Percentiles rank a stretch among this genome's conserved stretches.
Evolutionary conservation across 345 rosid genomes (phyloP).

Genomic region (Citrus trifoliata): DNA sequence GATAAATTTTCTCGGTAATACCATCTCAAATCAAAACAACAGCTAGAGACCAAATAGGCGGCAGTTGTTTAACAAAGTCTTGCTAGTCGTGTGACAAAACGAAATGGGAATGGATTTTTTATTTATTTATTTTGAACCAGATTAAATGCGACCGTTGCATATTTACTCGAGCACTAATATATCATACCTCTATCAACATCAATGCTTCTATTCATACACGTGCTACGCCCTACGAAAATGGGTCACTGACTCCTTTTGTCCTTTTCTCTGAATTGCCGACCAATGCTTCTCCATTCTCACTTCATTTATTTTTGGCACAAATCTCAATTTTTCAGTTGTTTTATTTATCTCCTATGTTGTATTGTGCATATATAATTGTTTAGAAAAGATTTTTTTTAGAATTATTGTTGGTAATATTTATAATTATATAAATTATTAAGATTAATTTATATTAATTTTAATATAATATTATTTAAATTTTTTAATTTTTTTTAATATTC

Average conservation of each 20-base stretch:
- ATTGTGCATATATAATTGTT: too few relatives aligned
- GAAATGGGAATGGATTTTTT: neutral
- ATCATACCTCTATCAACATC: neutral
- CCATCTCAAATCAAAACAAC: neutral
- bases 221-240: neutral
- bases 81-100: neutral
- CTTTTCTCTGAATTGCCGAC: neutral
- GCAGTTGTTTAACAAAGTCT: neutral
- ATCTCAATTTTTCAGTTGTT: neutral
- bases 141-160: neutral
- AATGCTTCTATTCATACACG: neutral
- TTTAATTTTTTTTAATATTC: too few relatives aligned
- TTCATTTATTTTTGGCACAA: neutral
- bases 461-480: fast-evolving
- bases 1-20: neutral
- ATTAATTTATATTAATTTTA: too few relatives aligned
- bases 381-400: too few relatives aligned
- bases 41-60: neutral
- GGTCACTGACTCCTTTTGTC: neutral
- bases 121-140: neutral
- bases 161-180: neutral
- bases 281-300: neutral
- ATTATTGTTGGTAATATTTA: too few relatives aligned
- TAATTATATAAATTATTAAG: too few relatives aligned
- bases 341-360: neutral